Base-by-base conservation (phyloP, 192 early-diverging fungal species). In the Lobosporangium transversale region DNA sequence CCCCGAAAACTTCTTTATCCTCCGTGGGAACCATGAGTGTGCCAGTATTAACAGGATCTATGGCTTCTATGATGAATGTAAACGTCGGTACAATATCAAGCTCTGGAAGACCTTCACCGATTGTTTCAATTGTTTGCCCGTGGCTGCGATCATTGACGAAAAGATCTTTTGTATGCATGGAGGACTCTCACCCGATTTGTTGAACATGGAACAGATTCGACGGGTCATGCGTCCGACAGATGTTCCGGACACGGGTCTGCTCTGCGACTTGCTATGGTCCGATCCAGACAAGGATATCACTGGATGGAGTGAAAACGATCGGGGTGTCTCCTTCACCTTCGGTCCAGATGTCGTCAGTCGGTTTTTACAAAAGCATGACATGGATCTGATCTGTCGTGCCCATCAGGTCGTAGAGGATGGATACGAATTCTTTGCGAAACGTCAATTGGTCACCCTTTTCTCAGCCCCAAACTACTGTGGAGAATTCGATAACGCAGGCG, bases 21-120 rank as follows among this genome's bases (percentile, higher is more conserved):
- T 98, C 57, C 89, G 95, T 67, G 97, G 97, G 56, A 98, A 98
- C 82, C 97, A 98, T 82, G 97, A 98, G 81, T 94, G 94, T 69
- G 97, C 97, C 15, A 93, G 92, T 66, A 94, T 96, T 76, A 96
- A 95, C 86, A 30, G 61, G 61, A 40, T 53, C 26, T 20, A 44
- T 29, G 50, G 50, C 29, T 52, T 52, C 29, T 30, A 68, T 20
- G 45, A 49, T 17, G 49, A 42, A 21, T 40, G 93, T 81, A 98
- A 98, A 80, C 85, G 97, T 76, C 83, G 97, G 59, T 97, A 97
- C 84, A 97, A 98, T 84, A 97, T 97, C 85, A 96, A 96, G 81
- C 84, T 98, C 53, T 98, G 97, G 97, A 98, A 98, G 81, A 97
- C 93, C n/a, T 98, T 98, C 70, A 98, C 95, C 21, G 96, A 98